phyloP scores from a whole-genome alignment of 1,284 basidiomycete genomes.

The Porogramme epimiltina region DNA sequence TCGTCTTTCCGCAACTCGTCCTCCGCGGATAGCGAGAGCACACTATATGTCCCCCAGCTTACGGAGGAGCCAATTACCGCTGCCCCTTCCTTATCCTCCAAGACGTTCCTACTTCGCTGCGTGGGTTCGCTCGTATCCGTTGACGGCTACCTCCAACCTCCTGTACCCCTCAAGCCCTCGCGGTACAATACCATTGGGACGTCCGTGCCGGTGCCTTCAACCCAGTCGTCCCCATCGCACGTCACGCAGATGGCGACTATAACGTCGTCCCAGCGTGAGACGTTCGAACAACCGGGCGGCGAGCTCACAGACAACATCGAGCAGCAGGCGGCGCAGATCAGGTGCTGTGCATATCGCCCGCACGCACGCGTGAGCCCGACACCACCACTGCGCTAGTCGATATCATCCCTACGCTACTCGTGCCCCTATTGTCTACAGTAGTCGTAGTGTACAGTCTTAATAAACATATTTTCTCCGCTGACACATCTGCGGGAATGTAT shows the following conservation, averaged over 20 bases:
- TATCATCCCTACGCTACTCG: too few relatives aligned
- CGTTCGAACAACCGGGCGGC: slow-evolving; percentile 28
- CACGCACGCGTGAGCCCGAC: too few relatives aligned
- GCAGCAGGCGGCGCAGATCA: slow-evolving; percentile 80
- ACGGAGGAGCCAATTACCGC: slow-evolving; percentile 21
- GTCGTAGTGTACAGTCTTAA: too few relatives aligned
- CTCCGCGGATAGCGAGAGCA: slow-evolving; percentile 19
- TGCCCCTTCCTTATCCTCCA: slow-evolving; percentile 6
- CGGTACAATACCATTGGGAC: slow-evolving; percentile 57
- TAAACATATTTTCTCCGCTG: too few relatives aligned
- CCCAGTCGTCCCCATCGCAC: slow-evolving; percentile 14
- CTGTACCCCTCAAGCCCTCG: slow-evolving; percentile 42
- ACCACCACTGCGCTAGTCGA: too few relatives aligned
- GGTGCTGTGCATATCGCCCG: too few relatives aligned
- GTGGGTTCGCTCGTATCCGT: slow-evolving; percentile 36
- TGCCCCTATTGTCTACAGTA: too few relatives aligned
- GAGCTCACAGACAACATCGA: slow-evolving; percentile 69
- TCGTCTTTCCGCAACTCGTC: slow-evolving; percentile 37
- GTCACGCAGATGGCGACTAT: slow-evolving; percentile 26
- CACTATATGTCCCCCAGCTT: slow-evolving; percentile 22
- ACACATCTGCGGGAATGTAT: too few relatives aligned
- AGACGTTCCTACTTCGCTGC: slow-evolving; percentile 11
- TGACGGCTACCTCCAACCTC: slow-evolving; percentile 56
- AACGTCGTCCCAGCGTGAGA: slow-evolving; percentile 18
- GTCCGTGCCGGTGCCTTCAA: slow-evolving; percentile 5